Base-by-base conservation (phyloP, 2,329 filamentous ascomycete species). In the Acephala macrosclerotiorum region DNA sequence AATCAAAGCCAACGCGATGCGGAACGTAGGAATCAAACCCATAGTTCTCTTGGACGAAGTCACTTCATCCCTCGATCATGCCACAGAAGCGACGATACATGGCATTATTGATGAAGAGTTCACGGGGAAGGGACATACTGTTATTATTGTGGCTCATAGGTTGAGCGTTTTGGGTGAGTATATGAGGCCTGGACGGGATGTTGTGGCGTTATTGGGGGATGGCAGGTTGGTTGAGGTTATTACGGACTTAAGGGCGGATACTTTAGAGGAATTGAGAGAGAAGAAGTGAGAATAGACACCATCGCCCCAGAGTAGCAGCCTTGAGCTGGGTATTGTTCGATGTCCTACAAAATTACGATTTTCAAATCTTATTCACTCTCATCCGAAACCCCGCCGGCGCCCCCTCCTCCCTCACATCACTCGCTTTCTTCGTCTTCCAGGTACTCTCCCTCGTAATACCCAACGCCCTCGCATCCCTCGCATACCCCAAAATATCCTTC, bases 31-130 rank as follows among this genome's bases (percentile, higher is more conserved):
- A 0, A 40, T 67, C 0, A 77, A 71, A 36, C 77, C 79, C 0
- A 69, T 80, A 8, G 65, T 84, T 0, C 70, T 84, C 6, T 69
- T 82, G 2, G 81, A 82, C 25, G 80, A 82, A 71, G 77, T 78
- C 1, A 81, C 80, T 3, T 81, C 78, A 68, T 79, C 75, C 0
- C 70, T 80, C 2, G 79, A 80, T 65, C n/a, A 65, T 0, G 67
- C 51, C 0, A 80, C 76, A 0, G 78, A 80, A 66, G 66, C 72
- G 0, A 65, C 60, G 0, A 75, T 80, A 8, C 70, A 77, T 14
- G 56, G 70, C 14, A 74, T 80, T 22, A 71, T 79, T 7, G 58
- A 77, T 2, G 61, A 75, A 7, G 77, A 79, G 25, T 75, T 79
- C 38, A 71, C 68, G 9, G 49, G 49, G 22, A 53, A n/a, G 12